Base-by-base conservation (phyloP, 805 yeast species). In the Cyberlindnera misumaiensis region DNA sequence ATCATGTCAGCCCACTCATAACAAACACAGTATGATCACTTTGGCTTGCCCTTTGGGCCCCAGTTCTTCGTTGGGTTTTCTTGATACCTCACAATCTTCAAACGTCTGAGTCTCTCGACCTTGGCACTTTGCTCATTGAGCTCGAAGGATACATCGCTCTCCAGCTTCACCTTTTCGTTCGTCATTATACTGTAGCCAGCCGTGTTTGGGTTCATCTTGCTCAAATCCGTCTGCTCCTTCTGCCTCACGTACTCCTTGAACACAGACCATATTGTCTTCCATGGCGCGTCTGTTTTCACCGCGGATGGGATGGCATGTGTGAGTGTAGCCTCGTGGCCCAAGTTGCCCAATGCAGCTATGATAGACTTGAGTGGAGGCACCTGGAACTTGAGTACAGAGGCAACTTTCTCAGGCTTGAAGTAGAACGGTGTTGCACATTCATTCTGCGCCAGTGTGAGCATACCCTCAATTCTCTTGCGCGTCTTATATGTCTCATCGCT, bases 21-120 rank as follows among this genome's bases (percentile, higher is more conserved):
- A n/a, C n/a, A n/a, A n/a, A n/a, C n/a, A n/a, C n/a, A n/a, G n/a
- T n/a, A n/a, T n/a, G n/a, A n/a, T 36, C 30, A 51, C 43, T 53
- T 55, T 28, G 95, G 94, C 53, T 83, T 78, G 3, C 96, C 77
- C 64, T 83, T 86, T 28, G 97, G 99, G 2, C 99, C 99, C 99
- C 99, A 93, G 58, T 85, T 81, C 57, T 84, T 85, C 1, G 87
- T 74, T 12, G 99, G 99, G 55, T 89, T 90, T 55, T 80, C 88
- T 58, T 89, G 98, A 61, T 73, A 90, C 51, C 96, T 71, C 11
- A 87, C 87, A 56, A 90, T 75, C 61, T 87, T 87, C 42, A 86
- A 70, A 46, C 75, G 79, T 52, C 96, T 72, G 38, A 86, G 64
- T 39, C 62, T 66, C 49, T 76, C 77, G 39, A 88, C 63, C 35